Evolutionary conservation across 179 eudicot species (phyloP).

Genomic region (Silene vulgaris): DNA sequence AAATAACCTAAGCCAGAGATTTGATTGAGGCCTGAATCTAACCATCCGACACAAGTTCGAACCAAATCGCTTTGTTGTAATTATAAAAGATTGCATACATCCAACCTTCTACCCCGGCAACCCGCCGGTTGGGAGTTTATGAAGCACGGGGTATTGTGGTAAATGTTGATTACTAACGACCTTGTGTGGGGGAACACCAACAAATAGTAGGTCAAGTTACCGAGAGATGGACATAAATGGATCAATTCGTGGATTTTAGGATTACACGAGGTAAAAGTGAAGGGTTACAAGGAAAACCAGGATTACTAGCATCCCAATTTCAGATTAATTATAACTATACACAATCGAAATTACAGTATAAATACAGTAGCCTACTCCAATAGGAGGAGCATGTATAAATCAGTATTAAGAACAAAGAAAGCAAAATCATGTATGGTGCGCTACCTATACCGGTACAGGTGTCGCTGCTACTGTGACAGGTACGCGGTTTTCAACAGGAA

Average conservation of each 20-base stretch:
- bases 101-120: too few species aligned
- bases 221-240: neutral
- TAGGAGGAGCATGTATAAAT: too few species aligned
- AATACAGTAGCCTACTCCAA: slow-evolving; percentile 2
- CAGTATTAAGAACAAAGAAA: slow-evolving; percentile 10
- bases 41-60: too few species aligned
- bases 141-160: neutral
- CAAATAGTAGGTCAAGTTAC: neutral
- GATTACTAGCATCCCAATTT: slow-evolving; percentile 13
- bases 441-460: slow-evolving; percentile 55
- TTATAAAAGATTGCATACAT: too few species aligned
- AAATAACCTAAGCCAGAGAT: too few species aligned
- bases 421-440: neutral
- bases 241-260: neutral
- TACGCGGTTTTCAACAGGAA: slow-evolving; percentile 79
- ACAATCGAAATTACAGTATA: slow-evolving; percentile 20
- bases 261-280: neutral
- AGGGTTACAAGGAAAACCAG: neutral
- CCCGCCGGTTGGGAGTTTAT: too few species aligned
- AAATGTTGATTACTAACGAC: neutral
- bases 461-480: slow-evolving; percentile 36
- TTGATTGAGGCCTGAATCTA: too few species aligned
- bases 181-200: neutral
- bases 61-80: too few species aligned
- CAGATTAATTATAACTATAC: slow-evolving; percentile 27